A percentile compares a stretch with the other conserved stretches of the same genome.
These are phyloP conservation scores for Trametopsis cervina DNA, from an alignment of 768 basidiomycete species.

Conservation along the genomic window DNA sequence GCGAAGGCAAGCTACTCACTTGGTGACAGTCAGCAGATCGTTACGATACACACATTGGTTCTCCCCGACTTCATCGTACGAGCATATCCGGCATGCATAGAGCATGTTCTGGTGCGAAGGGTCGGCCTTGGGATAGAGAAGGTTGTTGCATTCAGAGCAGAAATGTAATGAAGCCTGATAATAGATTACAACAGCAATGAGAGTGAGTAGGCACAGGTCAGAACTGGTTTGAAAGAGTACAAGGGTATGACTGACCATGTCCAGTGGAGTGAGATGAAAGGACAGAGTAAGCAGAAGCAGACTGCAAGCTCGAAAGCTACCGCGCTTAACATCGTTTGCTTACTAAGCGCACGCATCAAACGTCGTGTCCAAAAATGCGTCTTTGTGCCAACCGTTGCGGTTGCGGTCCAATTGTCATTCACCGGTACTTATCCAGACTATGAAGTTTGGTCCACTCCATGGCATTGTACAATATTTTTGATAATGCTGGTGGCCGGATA, in stretches of 20 bases:
- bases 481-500: neutral
- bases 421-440: too few species aligned
- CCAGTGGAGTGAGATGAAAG: neutral
- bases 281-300: neutral
- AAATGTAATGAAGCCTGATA: slow-evolving; percentile 77
- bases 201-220: too few species aligned
- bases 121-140: slow-evolving; percentile 91
- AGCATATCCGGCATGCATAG: slow-evolving; percentile 88
- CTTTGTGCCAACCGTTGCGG: too few species aligned
- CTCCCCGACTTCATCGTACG: slow-evolving; percentile 76
- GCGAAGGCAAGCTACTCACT: too few species aligned
- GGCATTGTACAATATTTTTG: neutral
- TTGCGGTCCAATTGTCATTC: too few species aligned
- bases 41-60: slow-evolving; percentile 92
- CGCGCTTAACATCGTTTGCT: too few species aligned
- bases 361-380: too few species aligned
- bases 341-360: too few species aligned
- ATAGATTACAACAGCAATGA: neutral
- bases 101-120: slow-evolving; percentile 78
- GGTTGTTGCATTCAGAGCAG: slow-evolving; percentile 92
- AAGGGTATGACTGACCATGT: neutral
- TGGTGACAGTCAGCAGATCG: slow-evolving; percentile 88
- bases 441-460: too few species aligned
- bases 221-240: neutral
- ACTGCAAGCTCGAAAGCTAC: too few species aligned